A percentile compares a stretch with the other conserved stretches of the same genome.
Conservation (phyloP, 1,284 basidiomycete species). For the Trichosporon sp. region DNA sequence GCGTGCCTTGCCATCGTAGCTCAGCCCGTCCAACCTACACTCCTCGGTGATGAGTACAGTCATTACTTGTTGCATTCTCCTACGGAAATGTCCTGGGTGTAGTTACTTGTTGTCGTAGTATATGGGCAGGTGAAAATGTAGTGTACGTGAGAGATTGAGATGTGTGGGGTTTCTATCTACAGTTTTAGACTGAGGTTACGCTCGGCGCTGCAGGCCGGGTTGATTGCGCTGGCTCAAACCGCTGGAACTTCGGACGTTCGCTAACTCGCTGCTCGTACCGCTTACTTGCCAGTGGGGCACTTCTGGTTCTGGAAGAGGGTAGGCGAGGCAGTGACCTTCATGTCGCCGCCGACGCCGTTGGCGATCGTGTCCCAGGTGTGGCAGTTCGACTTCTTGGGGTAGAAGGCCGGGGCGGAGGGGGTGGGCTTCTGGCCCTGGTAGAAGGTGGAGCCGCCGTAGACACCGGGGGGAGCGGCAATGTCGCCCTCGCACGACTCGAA, state of each 20-base stretch:
- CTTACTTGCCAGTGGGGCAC: slow-evolving; percentile 18
- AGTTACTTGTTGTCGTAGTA: background rate
- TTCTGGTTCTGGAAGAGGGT: slow-evolving; percentile 32
- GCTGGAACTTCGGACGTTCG: background rate
- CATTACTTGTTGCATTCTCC: slow-evolving; percentile 12
- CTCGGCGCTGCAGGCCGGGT: no score
- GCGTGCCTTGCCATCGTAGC: background rate
- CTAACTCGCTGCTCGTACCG: no score
- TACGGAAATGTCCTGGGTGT: slow-evolving; percentile 13
- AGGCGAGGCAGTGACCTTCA: slow-evolving; percentile 41
- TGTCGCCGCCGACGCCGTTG: slow-evolving; percentile 47
- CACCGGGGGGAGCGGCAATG: slow-evolving; percentile 54
- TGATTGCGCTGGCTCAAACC: no score
- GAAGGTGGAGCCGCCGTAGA: slow-evolving; percentile 54
- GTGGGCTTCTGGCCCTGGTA: slow-evolving; percentile 52
- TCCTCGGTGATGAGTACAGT: background rate
- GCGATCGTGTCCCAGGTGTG: slow-evolving; percentile 50
- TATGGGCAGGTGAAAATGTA: background rate
- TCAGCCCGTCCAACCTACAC: background rate
- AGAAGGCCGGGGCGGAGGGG: slow-evolving; percentile 42
- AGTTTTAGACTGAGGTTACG: background rate
- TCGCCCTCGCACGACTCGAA: slow-evolving; percentile 57
- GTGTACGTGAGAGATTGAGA: background rate
- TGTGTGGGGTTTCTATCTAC: slow-evolving; percentile 1
- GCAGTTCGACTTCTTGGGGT: slow-evolving; percentile 55